phyloP scores from a whole-genome alignment of 164 flowering plant species.

The Litsea cubeba region DNA sequence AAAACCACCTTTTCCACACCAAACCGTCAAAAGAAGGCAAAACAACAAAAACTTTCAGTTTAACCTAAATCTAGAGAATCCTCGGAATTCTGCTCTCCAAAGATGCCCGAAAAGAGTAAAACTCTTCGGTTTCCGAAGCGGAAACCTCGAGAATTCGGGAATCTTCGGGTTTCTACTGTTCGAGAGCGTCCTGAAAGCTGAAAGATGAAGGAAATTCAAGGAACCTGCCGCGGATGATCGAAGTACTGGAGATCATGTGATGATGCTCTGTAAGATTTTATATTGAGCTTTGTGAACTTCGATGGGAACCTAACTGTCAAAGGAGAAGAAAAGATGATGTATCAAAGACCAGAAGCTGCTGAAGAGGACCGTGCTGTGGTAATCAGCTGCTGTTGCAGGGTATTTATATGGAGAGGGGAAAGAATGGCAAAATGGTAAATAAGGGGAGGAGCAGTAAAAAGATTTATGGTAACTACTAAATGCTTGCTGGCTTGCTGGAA shows the following conservation, averaged over 20 bases:
- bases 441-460: too few species aligned
- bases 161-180: background rate
- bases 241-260: background rate
- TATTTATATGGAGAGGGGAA: background rate
- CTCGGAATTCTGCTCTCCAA: background rate
- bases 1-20: background rate
- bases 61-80: background rate
- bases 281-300: background rate
- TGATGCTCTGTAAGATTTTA: too few species aligned
- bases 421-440: background rate
- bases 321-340: background rate
- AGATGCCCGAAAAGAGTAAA: background rate
- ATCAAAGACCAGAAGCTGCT: background rate
- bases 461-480: too few species aligned
- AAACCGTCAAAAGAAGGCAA: background rate
- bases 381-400: background rate
- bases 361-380: background rate
- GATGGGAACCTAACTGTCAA: background rate
- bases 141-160: background rate
- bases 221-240: background rate
- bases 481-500: too few species aligned
- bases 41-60: background rate
- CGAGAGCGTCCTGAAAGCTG: background rate
- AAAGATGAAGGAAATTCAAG: background rate
- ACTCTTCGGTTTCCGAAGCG: background rate